Percentiles rank a stretch among this genome's conserved stretches.
Conservation (phyloP, 768 basidiomycete genomes). For the Termitomyces sp. region DNA sequence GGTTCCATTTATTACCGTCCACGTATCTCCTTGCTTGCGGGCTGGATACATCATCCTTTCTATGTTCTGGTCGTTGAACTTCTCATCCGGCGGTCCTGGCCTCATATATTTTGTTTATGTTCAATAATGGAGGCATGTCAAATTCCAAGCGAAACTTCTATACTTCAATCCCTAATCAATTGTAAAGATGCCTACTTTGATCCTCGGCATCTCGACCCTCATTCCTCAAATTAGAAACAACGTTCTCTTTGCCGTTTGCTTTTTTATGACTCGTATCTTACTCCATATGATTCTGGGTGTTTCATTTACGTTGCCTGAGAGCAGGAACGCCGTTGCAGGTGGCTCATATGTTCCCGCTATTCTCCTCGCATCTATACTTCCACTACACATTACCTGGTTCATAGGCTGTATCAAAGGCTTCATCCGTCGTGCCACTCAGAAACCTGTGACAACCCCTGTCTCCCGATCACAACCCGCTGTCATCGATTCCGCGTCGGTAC, state of each 20-base stretch:
- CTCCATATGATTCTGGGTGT: slow-evolving; percentile 39
- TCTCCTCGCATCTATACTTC: slow-evolving; percentile 37
- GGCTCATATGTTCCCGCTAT: slow-evolving; percentile 36
- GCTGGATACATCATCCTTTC: slow-evolving; percentile 12
- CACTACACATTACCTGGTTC: slow-evolving; percentile 56
- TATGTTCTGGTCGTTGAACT: slow-evolving; percentile 23
- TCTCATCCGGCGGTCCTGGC: not conserved
- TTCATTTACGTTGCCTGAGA: slow-evolving; percentile 22
- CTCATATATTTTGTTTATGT: slow-evolving; percentile 41
- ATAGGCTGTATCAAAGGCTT: slow-evolving; percentile 45
- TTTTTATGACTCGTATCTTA: slow-evolving; percentile 49
- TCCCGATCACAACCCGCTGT: not conserved
- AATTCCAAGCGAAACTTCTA: not conserved
- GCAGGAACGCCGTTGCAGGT: slow-evolving; percentile 23
- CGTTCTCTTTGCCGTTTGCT: slow-evolving; percentile 42
- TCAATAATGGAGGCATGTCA: slow-evolving; percentile 44
- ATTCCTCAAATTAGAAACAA: slow-evolving; percentile 43
- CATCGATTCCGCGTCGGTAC: not conserved
- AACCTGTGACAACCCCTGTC: not conserved
- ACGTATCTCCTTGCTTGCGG: slow-evolving; percentile 20
- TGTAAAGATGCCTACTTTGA: slow-evolving; percentile 47
- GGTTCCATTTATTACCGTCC: slow-evolving; percentile 44
- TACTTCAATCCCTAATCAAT: slow-evolving; percentile 25
- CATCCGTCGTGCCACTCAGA: slow-evolving; percentile 21
- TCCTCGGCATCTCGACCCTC: slow-evolving; percentile 45